phyloP scores from a whole-genome alignment of 176 grass and related monocot species.

The Oropetium thomaeum region DNA sequence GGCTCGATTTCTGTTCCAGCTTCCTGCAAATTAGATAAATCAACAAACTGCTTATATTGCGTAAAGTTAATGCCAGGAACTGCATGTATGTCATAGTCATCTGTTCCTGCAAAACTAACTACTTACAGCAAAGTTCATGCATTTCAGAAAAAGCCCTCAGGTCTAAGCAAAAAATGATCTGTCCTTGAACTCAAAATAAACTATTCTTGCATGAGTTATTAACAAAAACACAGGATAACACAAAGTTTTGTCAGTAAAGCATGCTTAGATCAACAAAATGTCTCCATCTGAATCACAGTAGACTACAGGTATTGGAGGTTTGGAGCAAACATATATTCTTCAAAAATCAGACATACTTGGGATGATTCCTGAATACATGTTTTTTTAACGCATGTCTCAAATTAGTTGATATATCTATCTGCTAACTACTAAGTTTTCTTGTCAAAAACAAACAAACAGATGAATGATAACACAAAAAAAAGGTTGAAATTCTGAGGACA shows the following conservation, averaged over 20 bases:
- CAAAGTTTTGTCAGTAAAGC: not conserved
- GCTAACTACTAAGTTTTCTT: not conserved
- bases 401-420: not conserved
- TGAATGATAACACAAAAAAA: not conserved
- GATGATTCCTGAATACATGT: not conserved
- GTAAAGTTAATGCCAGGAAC: not conserved
- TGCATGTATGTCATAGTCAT: not conserved
- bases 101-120: not conserved
- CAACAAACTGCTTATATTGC: not conserved
- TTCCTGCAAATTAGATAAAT: constrained; percentile 54
- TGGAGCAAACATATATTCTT: not conserved
- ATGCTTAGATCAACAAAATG: not conserved
- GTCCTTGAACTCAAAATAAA: not conserved
- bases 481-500: not conserved
- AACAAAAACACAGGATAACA: not conserved
- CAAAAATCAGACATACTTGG: not conserved
- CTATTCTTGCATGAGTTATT: not conserved
- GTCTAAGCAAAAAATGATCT: too few relatives aligned
- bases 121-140: not conserved
- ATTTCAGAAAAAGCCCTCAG: too few relatives aligned
- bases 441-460: not conserved
- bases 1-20: constrained; percentile 82
- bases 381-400: not conserved
- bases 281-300: not conserved
- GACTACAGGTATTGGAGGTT: not conserved